Evolutionary conservation across 805 yeast genomes (phyloP), one percentile per base, ranked within the genome.

Genomic region (Pichia paraexigua): DNA sequence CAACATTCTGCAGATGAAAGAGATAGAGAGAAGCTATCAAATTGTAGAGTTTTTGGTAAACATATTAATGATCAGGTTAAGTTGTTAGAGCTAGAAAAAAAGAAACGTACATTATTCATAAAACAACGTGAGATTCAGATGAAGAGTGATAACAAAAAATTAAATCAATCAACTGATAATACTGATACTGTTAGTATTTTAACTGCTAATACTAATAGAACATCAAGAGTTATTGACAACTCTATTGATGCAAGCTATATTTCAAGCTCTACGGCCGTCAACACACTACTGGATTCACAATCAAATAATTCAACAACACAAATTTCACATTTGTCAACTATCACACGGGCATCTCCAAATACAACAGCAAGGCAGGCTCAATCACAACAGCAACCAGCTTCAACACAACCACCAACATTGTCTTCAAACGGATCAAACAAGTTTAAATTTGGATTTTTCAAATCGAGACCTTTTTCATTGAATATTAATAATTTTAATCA

Each of bases 381-480:
- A 15, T 18, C 21, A 40, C 15, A 20, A 17, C 10, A 35, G 11
- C 39, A 35, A 24, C 1, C 8, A 12, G 13, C 22, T 10, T 20
- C 44, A 7, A 10, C 5, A 17, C 20, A 8, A 17, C 32, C 17
- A 17, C 18, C 41, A 21, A 12, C 21, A 12, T 11, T 49, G 9
- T 24, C 51, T n/a, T 48, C 51, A 24, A 24, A 55, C 18, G 21
- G 54, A 37, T 30, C 50, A 21, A 53, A 42, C 5, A 63, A 61
- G 35, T 65, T 63, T 44, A 66, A 58, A 46, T 54, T 66, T 20
- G 68, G 69, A 4, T 53, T 69, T 17, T 59, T 69, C 32, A 63
- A 61, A 17, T 70, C 80, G 1, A 73, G 87, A 50, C 83, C 87
- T 27, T 85, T 85, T 56, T 75, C 85, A 1, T 70, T 80, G 44